These are phyloP conservation scores for Fraxinus paxiana DNA, from an alignment of 305 asterid species.

Conservation along the genomic window DNA sequence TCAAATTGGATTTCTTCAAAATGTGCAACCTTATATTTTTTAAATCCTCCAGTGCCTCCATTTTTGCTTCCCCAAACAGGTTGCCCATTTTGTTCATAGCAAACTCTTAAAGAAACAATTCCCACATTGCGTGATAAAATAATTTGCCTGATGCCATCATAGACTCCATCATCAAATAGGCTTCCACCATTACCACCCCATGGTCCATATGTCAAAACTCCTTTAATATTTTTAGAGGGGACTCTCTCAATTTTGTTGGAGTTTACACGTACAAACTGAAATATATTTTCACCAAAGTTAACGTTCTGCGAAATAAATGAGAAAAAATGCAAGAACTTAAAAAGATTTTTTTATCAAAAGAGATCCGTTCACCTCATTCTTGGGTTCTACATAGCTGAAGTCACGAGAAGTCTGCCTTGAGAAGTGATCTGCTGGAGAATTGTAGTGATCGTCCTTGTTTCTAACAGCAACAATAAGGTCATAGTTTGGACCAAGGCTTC, in stretches of 20 bases:
- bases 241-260: slow-evolving; percentile 36
- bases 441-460: slow-evolving; percentile 37
- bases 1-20: not conserved
- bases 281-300: not conserved
- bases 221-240: slow-evolving; percentile 33
- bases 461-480: slow-evolving; percentile 63
- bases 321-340: not conserved
- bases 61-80: slow-evolving; percentile 69
- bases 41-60: slow-evolving; percentile 68
- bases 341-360: not conserved
- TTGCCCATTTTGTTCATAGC: slow-evolving; percentile 56
- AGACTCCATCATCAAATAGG: slow-evolving; percentile 66
- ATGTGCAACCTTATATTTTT: slow-evolving; percentile 49
- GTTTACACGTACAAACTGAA: slow-evolving; percentile 31
- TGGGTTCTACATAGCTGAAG: slow-evolving; percentile 23
- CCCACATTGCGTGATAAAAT: slow-evolving; percentile 59
- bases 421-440: slow-evolving; percentile 14
- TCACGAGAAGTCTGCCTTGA: slow-evolving; percentile 30
- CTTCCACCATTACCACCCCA: slow-evolving; percentile 83
- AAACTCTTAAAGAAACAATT: slow-evolving; percentile 51
- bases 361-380: slow-evolving; percentile 28
- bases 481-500: slow-evolving; percentile 46
- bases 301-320: not conserved
- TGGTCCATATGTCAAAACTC: slow-evolving; percentile 55
- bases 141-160: slow-evolving; percentile 63